A percentile compares a stretch with the other conserved stretches of the same genome.
These are phyloP conservation scores for Candida andamanensis DNA, from an alignment of 805 yeast genomes.

Conservation along the genomic window DNA sequence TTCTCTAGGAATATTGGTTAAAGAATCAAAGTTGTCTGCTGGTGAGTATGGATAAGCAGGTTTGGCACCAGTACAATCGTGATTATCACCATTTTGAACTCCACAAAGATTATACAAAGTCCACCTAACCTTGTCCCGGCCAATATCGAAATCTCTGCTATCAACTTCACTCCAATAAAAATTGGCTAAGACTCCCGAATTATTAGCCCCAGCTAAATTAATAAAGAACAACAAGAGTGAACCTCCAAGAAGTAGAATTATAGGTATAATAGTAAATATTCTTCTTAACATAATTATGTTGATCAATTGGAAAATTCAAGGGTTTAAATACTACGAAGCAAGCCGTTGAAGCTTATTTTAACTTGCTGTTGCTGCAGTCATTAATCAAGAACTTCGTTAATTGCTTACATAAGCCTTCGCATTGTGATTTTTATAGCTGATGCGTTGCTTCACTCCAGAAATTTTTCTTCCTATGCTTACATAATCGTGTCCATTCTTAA, in stretches of 20 bases:
- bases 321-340: too few species aligned
- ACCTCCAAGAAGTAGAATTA: slow-evolving; percentile 20
- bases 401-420: too few species aligned
- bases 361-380: too few species aligned
- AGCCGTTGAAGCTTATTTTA: too few species aligned
- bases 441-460: too few species aligned
- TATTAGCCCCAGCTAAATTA: slow-evolving; percentile 24
- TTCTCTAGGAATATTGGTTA: slow-evolving; percentile 40
- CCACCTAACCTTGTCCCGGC: slow-evolving; percentile 20
- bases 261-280: slow-evolving; percentile 18
- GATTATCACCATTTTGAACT: slow-evolving; percentile 13
- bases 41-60: slow-evolving; percentile 33
- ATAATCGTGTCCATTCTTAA: too few species aligned
- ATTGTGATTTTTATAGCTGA: too few species aligned
- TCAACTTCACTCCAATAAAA: slow-evolving; percentile 25
- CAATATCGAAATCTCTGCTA: slow-evolving; percentile 9
- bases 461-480: too few species aligned
- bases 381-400: too few species aligned
- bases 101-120: slow-evolving; percentile 23
- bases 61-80: slow-evolving; percentile 14
- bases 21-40: slow-evolving; percentile 19
- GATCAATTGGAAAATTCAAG: too few species aligned
- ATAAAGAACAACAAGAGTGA: slow-evolving; percentile 19
- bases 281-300: slow-evolving; percentile 15
- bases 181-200: slow-evolving; percentile 14